Evolutionary conservation across 306 rosid species (phyloP).

Genomic region (Ammopiptanthus mongolicus): DNA sequence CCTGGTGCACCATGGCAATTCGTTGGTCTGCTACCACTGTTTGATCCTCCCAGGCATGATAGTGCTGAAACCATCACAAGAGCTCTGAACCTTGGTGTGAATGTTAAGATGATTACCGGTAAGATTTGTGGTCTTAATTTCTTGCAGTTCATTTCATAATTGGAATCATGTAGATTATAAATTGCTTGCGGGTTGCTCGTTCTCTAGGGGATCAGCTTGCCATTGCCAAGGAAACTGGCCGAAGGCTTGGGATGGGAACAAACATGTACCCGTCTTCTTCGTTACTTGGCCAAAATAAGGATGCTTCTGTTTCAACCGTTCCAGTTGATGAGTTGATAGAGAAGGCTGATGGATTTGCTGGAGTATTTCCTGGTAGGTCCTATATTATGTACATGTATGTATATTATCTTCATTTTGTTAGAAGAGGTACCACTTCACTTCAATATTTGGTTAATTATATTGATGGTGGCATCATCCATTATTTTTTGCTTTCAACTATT

Average conservation of each 20-base stretch:
- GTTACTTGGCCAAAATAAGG: slow-evolving; percentile 88
- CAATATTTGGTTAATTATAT: neutral
- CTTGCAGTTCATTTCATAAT: neutral
- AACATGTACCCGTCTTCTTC: slow-evolving; percentile 98
- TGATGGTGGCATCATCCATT: neutral
- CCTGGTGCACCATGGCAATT: slow-evolving; percentile 92
- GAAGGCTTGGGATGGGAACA: slow-evolving; percentile 99
- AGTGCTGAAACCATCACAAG: slow-evolving; percentile 99
- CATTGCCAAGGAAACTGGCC: slow-evolving; percentile 96
- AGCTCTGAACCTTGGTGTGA: slow-evolving; percentile 98
- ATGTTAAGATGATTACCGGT: slow-evolving; percentile 99
- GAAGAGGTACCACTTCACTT: neutral
- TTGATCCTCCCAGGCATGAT: slow-evolving; percentile 99
- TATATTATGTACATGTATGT: neutral
- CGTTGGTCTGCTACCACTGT: slow-evolving; percentile 83
- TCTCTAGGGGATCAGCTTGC: slow-evolving; percentile 93
- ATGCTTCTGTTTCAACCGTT: slow-evolving; percentile 58
- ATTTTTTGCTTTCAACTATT: slow-evolving; percentile 5
- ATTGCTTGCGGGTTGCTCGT: neutral
- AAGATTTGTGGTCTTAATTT: slow-evolving; percentile 14
- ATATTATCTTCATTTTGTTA: neutral
- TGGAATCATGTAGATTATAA: neutral
- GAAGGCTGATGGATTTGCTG: slow-evolving; percentile 99
- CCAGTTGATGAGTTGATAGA: slow-evolving; percentile 99
- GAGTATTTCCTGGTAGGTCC: slow-evolving; percentile 89